Evolutionary conservation across 352 stramenopile genomes (phyloP), one percentile per base, ranked within the genome.

Genomic region (Peronospora farinosa): DNA sequence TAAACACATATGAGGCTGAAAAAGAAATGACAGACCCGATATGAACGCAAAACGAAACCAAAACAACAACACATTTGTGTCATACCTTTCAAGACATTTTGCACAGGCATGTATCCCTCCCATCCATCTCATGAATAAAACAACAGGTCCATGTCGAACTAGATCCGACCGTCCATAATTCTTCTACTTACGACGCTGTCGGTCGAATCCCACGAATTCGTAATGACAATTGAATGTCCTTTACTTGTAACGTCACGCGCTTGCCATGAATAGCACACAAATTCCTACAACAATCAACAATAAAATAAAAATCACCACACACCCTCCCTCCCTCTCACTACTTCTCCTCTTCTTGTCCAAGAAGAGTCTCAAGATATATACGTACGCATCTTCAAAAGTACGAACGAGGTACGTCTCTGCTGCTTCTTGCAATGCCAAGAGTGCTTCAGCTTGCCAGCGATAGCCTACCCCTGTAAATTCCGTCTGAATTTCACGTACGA

Each of bases 231-330:
- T 97, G 91, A 66, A 97, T 90, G 67, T 97, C 91, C 67, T 96
- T 97, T 30, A 90, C 84, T 86, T 97, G 96, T 55, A 98, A 80
- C 13, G 92, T 98, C 31, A 98, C 91, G 57, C 94, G 88, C 69
- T 97, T 98, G 54, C 86, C 90, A 72, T 98, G 91, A 49, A 98
- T 97, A 17, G 92, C 86, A 67, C 92, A 98, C 52, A 98, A 76
- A 76, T 98, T 97, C 53, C 89, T 96, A 60, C 16, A 43, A n/a
- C n/a, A n/a, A n/a, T n/a, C n/a, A n/a, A n/a, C n/a, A n/a, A n/a
- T n/a, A n/a, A n/a, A n/a, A n/a, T n/a, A n/a, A n/a, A n/a, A n/a
- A n/a, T n/a, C n/a, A 28, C n/a, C 23, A 38, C 36, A 41, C 15
- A 50, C 30, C 19, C 19, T 21, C 19, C 1, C 3, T 21, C 19